phyloP scores from a whole-genome alignment of 192 early-diverging fungal species.

The Coemansia sp. region DNA sequence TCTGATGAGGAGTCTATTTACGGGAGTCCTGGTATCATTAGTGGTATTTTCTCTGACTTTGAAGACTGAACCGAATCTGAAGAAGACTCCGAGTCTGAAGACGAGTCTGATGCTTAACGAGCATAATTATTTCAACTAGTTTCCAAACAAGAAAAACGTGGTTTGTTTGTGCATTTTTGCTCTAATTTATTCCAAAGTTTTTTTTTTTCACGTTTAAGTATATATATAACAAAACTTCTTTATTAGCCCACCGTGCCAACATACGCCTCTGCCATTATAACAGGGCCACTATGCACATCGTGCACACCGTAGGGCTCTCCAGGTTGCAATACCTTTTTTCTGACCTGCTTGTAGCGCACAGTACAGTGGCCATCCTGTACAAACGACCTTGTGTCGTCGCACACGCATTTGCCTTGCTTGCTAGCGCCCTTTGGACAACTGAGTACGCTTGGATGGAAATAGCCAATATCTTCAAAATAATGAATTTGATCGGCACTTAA shows the following conservation, averaged over 20 bases:
- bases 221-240: not conserved
- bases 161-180: too few species aligned
- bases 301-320: not conserved
- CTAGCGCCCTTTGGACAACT: constrained; percentile 49
- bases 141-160: too few species aligned
- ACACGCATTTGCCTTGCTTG: constrained; percentile 44
- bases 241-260: not conserved
- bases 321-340: constrained; percentile 11
- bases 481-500: constrained; percentile 60
- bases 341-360: constrained; percentile 14
- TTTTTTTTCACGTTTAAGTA: not conserved
- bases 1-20: too few species aligned
- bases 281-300: constrained; percentile 9
- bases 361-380: constrained; percentile 21
- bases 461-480: constrained; percentile 74
- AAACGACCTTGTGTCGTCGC: constrained; percentile 27
- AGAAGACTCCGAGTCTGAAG: too few species aligned
- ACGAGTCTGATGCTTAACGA: too few species aligned
- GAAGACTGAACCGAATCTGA: too few species aligned
- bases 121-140: too few species aligned
- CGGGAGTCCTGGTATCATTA: too few species aligned
- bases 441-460: constrained; percentile 52
- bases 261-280: not conserved
- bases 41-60: too few species aligned
- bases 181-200: not conserved